Base-by-base conservation (phyloP, 1,139 yeast species). In the Suzukiozyma palmioleophila region DNA sequence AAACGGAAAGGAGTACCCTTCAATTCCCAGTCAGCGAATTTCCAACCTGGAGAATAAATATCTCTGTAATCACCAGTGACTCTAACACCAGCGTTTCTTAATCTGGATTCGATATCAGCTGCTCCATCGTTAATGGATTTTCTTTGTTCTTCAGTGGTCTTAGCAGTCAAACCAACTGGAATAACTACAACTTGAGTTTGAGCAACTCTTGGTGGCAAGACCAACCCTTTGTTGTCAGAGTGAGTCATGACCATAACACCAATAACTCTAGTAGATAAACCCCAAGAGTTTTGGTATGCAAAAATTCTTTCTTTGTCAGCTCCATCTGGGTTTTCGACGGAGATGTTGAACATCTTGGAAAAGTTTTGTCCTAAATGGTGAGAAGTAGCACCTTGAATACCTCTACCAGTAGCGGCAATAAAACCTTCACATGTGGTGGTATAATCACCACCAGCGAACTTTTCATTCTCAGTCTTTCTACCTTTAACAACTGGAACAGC, bases 191-290 rank as follows among this genome's bases (percentile, higher is more conserved):
- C 90, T 72, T 94, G 99, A 58, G 71, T 74, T 66, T 85, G 94
- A 18, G 99, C 88, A 29, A 92, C 97, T 59, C 96, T 79, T 54
- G 99, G 99, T 46, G 99, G 99, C 53, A 94, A 76, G 37, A 94
- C 98, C 56, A 94, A 76, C 62, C 99, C 99, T 75, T 89, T 90
- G 75, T 94, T 90, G 68, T 94, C 99, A 32, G 97, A 89, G 64
- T 94, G 99, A 45, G 89, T 81, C 99, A 94, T 94, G 46, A 88
- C 85, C 98, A 92, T 92, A 51, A 94, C 98, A 75, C 99, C 99
- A 61, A 94, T 90, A 49, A 85, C 95, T 69, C 99, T 88, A 46
- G 99, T 94, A 36, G 97, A 89, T 55, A 92, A 74, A 68, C 99
- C 99, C 99, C 99, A 94, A 9, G 97, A 90, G 75, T 94, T 94